phyloP scores from a whole-genome alignment of 2,329 filamentous ascomycete genomes.

The Ceratocystis huliohia region DNA sequence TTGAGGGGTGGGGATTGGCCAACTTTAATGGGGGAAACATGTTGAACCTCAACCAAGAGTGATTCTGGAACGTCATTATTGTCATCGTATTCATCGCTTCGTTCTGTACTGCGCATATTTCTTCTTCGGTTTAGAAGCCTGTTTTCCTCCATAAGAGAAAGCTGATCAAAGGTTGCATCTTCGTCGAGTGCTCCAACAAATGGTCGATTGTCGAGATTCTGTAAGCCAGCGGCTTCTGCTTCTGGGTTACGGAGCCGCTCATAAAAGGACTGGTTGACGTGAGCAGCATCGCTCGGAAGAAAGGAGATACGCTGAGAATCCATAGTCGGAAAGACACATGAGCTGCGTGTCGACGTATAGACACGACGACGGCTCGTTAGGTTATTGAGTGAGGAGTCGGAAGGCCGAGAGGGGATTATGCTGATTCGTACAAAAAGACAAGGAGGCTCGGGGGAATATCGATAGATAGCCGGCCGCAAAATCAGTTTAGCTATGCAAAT shows the following conservation, averaged over 20 bases:
- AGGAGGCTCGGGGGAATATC: too few relatives aligned
- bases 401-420: too few relatives aligned
- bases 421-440: too few relatives aligned
- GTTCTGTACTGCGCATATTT: neutral
- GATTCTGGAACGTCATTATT: conserved; percentile 54
- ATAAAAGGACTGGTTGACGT: conserved; percentile 36
- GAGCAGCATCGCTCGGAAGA: conserved; percentile 30
- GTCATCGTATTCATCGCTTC: conserved; percentile 37
- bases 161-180: conserved; percentile 37
- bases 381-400: neutral
- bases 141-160: conserved; percentile 36
- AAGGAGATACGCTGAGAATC: conserved; percentile 34
- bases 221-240: neutral
- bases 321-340: neutral
- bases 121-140: conserved; percentile 30
- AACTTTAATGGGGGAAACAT: conserved; percentile 21
- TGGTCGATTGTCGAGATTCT: conserved; percentile 26
- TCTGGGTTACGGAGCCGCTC: conserved; percentile 32
- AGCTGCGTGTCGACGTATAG: neutral
- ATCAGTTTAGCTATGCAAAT: too few relatives aligned
- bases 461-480: too few relatives aligned
- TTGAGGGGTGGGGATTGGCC: conserved; percentile 21
- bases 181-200: conserved; percentile 28
- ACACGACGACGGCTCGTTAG: neutral
- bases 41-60: conserved; percentile 45